Base-by-base conservation (phyloP, 2,329 filamentous ascomycete genomes). In the Metarhizium robertsii region DNA sequence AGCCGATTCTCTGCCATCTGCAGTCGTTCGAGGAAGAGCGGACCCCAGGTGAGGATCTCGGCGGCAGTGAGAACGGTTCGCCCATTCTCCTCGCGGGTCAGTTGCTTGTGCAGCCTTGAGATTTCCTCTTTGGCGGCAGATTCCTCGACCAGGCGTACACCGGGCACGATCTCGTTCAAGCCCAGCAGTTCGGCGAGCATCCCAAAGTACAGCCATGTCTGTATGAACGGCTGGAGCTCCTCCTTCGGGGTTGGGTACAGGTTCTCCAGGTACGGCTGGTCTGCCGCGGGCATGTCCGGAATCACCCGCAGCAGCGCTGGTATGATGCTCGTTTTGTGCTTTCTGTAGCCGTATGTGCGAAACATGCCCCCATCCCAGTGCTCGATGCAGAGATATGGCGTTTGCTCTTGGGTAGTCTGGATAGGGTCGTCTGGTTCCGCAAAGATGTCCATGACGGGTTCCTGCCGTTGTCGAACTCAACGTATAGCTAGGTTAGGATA, bases 171-270 rank as follows among this genome's bases (percentile, higher is more conserved):
- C 52, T 64, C 61, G 48, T 67, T 67, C 3, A 66, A 52, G 25
- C 62, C 60, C 3, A 68, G 42, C 32, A 67, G 60, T 53, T 71
- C 68, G 5, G 64, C 60, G 16, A 67, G 34, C 4, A 67, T 56
- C 0, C 69, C 68, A 55, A 71, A 68, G 52, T 63, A 69, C 7
- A 71, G 58, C 67, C 68, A 71, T 6, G 64, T 68, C 53, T 70
- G 68, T 14, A 67, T 50, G 46, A 69, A 66, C 0, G 60, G 53
- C 38, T 67, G 57, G 10, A 64, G 53, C 11, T 65, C 63, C 3
- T 56, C 55, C 7, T 58, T 46, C 7, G 63, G 58, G 3, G 62
- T 61, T 2, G 63, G 57, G 51, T 65, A 56, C 8, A 60, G 46
- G n/a, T 18, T 49, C 42, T 62, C 56, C 3, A 51, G 52, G 29